These are phyloP conservation scores for Cyclotella atomus DNA, from an alignment of 108 stramenopile genomes.

Conservation along the genomic window DNA sequence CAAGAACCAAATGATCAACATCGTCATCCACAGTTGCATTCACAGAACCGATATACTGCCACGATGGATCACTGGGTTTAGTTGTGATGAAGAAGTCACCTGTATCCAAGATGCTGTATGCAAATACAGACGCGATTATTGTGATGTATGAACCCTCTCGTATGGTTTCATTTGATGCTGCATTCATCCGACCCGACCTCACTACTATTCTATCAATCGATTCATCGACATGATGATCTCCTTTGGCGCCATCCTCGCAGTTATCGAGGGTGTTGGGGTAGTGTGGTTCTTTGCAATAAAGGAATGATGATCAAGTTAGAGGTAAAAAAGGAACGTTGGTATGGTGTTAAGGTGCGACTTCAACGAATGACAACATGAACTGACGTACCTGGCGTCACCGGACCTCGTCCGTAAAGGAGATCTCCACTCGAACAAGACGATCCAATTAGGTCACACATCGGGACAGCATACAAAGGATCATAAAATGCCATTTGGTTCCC, in stretches of 20 bases:
- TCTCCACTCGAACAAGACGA: conserved; percentile 3
- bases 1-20: background rate
- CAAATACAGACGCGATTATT: conserved; percentile 1
- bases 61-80: background rate
- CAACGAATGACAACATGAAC: too few species aligned
- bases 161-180: background rate
- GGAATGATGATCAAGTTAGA: background rate
- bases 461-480: background rate
- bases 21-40: background rate
- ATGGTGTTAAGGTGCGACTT: background rate
- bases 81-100: conserved; percentile 6
- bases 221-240: background rate
- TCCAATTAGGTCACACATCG: background rate
- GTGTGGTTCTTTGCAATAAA: background rate
- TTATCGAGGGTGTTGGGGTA: background rate
- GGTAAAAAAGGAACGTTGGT: background rate
- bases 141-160: background rate
- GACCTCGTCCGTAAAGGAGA: background rate
- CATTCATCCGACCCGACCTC: background rate
- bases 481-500: background rate
- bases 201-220: background rate
- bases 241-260: background rate
- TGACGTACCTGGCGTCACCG: background rate
- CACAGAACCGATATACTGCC: background rate
- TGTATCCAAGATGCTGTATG: background rate